Conservation (phyloP, 441 rosid genomes). For the Populus tomentosa region DNA sequence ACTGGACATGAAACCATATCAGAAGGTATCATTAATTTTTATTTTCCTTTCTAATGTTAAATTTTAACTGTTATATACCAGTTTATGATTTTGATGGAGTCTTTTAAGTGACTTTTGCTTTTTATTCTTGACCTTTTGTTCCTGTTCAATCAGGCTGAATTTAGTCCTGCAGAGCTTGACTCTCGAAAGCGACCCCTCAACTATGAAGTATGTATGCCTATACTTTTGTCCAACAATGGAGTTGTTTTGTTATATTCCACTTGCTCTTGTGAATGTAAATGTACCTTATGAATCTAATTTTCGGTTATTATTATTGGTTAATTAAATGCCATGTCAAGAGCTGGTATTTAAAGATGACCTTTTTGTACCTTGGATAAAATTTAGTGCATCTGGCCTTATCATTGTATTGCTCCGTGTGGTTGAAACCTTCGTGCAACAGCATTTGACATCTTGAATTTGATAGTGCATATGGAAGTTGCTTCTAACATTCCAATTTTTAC, state of each 20-base stretch:
- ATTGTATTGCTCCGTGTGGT: too few species aligned
- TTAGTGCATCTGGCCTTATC: too few species aligned
- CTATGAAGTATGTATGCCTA: conserved; percentile 32
- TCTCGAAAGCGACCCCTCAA: conserved; percentile 46
- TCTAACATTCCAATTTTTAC: too few species aligned
- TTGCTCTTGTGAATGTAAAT: not conserved
- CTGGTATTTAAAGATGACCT: too few species aligned
- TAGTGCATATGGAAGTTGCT: too few species aligned
- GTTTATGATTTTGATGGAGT: not conserved
- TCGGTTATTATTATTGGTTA: too few species aligned
- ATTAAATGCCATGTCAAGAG: too few species aligned
- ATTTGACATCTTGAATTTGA: too few species aligned
- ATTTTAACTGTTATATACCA: not conserved
- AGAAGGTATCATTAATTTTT: conserved; percentile 30
- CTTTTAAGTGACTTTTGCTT: not conserved
- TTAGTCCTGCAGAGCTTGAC: conserved; percentile 53
- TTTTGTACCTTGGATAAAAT: too few species aligned
- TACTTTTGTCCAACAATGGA: not conserved
- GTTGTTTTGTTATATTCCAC: not conserved
- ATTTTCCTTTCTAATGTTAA: not conserved
- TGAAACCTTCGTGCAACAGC: too few species aligned
- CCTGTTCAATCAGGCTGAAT: conserved; percentile 42
- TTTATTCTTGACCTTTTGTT: not conserved
- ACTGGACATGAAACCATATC: conserved; percentile 49
- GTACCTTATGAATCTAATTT: too few species aligned